Evolutionary conservation across 2,329 filamentous ascomycete genomes (phyloP).

Genomic region (Exophiala aquamarina): DNA sequence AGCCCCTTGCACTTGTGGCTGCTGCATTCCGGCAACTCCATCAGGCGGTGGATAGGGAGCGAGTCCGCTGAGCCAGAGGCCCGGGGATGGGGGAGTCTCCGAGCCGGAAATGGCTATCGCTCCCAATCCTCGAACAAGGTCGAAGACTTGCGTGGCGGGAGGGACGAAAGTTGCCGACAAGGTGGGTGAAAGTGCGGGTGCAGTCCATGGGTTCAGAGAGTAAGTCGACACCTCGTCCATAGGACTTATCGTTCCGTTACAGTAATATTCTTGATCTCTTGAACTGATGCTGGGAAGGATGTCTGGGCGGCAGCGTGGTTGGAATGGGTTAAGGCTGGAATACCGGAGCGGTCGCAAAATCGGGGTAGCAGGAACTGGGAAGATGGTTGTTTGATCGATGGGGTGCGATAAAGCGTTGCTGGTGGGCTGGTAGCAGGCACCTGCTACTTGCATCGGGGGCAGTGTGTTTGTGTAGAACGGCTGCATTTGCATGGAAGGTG

Average conservation of each 20-base stretch:
- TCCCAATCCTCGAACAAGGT: not conserved
- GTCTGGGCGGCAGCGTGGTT: not conserved
- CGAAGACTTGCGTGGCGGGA: slow-evolving; percentile 1
- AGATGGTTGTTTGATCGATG: not conserved
- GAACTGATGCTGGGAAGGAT: not conserved
- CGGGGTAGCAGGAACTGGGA: slow-evolving; percentile 4
- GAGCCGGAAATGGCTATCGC: not conserved
- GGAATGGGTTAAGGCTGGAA: not conserved
- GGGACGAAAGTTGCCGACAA: not conserved
- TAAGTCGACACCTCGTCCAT: slow-evolving; percentile 13
- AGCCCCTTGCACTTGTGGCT: no score
- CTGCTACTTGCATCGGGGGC: not conserved
- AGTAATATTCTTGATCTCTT: not conserved
- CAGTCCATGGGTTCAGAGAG: slow-evolving; percentile 2
- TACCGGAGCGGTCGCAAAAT: slow-evolving; percentile 5
- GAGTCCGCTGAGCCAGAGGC: no score
- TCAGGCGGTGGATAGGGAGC: no score
- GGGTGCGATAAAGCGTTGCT: not conserved
- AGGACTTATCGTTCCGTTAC: slow-evolving; percentile 7
- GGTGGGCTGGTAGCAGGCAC: not conserved
- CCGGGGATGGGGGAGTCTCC: no score
- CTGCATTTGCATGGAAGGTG: not conserved
- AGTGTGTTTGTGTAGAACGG: not conserved
- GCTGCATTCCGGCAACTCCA: no score
- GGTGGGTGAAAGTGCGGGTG: not conserved